Evolutionary conservation across 2,329 filamentous ascomycete species (phyloP).

Genomic region (Aspergillus caelatus): DNA sequence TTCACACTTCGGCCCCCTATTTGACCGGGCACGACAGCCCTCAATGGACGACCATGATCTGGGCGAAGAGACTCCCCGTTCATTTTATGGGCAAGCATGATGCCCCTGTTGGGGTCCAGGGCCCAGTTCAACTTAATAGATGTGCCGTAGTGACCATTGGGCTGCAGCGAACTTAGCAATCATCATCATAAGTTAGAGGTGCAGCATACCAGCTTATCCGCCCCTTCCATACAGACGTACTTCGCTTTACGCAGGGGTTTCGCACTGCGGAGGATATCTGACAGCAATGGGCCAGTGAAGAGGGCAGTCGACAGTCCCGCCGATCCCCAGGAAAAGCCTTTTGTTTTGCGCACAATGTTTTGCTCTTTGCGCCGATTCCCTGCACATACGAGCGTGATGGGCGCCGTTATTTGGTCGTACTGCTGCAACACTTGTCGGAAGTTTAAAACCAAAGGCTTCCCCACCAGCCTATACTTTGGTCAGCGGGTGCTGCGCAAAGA

Average conservation of each 20-base stretch:
- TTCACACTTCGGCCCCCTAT: slow-evolving; percentile 93
- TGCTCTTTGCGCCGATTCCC: slow-evolving; percentile 93
- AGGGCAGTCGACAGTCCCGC: slow-evolving; percentile 84
- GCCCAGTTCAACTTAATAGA: slow-evolving; percentile 87
- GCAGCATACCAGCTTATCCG: slow-evolving; percentile 68
- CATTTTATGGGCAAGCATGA: slow-evolving; percentile 89
- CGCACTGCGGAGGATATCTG: slow-evolving; percentile 69
- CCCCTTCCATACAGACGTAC: slow-evolving; percentile 90
- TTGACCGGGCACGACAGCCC: slow-evolving; percentile 83
- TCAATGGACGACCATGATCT: slow-evolving; percentile 83
- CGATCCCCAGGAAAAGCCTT: slow-evolving; percentile 92
- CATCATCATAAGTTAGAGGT: not conserved
- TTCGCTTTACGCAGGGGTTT: slow-evolving; percentile 69
- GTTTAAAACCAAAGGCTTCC: slow-evolving; percentile 71
- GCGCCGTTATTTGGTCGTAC: slow-evolving; percentile 81
- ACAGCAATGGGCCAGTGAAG: slow-evolving; percentile 80
- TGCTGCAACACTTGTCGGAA: slow-evolving; percentile 71
- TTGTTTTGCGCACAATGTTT: slow-evolving; percentile 85
- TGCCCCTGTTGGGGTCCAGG: slow-evolving; percentile 77
- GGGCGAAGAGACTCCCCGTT: slow-evolving; percentile 79
- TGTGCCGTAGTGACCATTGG: slow-evolving; percentile 87
- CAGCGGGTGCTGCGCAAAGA: slow-evolving; percentile 2
- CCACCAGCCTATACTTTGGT: slow-evolving; percentile 63
- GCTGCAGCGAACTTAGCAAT: slow-evolving; percentile 44
- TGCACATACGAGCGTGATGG: slow-evolving; percentile 86